phyloP scores from a whole-genome alignment of 352 stramenopile genomes.

The Pythium biforme region DNA sequence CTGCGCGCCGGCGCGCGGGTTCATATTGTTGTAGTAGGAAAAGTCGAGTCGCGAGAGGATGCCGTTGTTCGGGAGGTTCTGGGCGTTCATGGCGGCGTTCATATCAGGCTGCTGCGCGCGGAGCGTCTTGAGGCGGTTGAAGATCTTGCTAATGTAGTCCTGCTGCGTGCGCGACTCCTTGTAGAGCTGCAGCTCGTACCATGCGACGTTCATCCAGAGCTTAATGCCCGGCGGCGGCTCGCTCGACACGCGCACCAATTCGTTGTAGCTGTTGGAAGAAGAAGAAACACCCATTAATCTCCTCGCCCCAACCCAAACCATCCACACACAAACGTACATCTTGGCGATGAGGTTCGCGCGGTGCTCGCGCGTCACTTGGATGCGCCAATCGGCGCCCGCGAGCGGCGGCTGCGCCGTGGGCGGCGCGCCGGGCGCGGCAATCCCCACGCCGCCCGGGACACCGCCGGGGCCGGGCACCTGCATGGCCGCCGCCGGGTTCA shows the following conservation, averaged over 20 bases:
- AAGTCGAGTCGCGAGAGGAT: constrained; percentile 76
- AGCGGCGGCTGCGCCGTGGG: constrained; percentile 27
- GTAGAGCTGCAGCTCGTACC: constrained; percentile 83
- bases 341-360: constrained; percentile 84
- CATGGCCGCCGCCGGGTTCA: constrained; percentile 33
- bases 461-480: constrained; percentile 8
- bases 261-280: constrained; percentile 56
- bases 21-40: constrained; percentile 72
- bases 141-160: constrained; percentile 89
- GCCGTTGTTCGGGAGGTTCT: constrained; percentile 62
- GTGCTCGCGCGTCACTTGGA: constrained; percentile 79
- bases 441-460: constrained; percentile 9
- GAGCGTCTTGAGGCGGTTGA: constrained; percentile 77
- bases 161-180: constrained; percentile 83
- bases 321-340: constrained; percentile 42
- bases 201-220: constrained; percentile 87
- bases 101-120: constrained; percentile 72
- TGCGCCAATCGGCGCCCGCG: constrained; percentile 65
- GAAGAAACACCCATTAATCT: background rate
- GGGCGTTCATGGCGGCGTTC: constrained; percentile 62
- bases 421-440: constrained; percentile 24
- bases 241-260: constrained; percentile 81
- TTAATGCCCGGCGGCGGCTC: constrained; percentile 78
- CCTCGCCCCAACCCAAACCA: background rate
- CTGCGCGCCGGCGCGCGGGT: constrained; percentile 31